Conservation (phyloP, 164 flowering plant genomes). For the Warburgia ugandensis region DNA sequence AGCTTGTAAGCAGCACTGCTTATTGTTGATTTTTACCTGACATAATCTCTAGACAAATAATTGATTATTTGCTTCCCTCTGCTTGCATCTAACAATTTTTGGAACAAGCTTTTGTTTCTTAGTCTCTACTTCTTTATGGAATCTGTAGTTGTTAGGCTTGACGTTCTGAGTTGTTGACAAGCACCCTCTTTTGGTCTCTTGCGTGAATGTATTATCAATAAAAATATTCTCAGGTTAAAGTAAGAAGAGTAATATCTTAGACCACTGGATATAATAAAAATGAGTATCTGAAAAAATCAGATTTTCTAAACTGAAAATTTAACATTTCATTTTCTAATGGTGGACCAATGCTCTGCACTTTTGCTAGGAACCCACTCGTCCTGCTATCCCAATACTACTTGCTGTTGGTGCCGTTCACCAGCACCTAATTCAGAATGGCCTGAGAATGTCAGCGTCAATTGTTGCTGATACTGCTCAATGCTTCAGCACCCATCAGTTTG, state of each 20-base stretch:
- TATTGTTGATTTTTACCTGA: background rate
- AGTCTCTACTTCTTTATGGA: too few species aligned
- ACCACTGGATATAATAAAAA: too few species aligned
- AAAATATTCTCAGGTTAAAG: too few species aligned
- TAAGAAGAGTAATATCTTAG: too few species aligned
- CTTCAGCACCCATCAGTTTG: slow-evolving; percentile 99
- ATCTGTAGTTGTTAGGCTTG: too few species aligned
- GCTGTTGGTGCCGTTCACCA: slow-evolving; percentile 99
- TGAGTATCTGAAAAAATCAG: background rate
- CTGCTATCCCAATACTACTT: slow-evolving; percentile 94
- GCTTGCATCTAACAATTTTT: background rate
- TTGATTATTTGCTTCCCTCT: background rate
- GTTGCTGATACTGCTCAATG: slow-evolving; percentile 99
- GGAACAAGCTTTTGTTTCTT: background rate
- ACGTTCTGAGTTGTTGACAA: too few species aligned
- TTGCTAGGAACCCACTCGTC: slow-evolving; percentile 84
- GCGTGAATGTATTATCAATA: too few species aligned
- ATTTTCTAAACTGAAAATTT: too few species aligned
- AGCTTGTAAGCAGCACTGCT: slow-evolving; percentile 42
- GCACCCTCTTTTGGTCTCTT: too few species aligned
- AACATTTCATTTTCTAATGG: background rate
- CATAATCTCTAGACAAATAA: too few species aligned
- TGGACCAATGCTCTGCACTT: background rate
- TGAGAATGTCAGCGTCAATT: slow-evolving; percentile 90
- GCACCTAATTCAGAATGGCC: slow-evolving; percentile 96